Percentiles rank a stretch among this genome's conserved stretches.
Conservation (phyloP, 208 protist genomes). For the Trichomonas vaginalis region DNA sequence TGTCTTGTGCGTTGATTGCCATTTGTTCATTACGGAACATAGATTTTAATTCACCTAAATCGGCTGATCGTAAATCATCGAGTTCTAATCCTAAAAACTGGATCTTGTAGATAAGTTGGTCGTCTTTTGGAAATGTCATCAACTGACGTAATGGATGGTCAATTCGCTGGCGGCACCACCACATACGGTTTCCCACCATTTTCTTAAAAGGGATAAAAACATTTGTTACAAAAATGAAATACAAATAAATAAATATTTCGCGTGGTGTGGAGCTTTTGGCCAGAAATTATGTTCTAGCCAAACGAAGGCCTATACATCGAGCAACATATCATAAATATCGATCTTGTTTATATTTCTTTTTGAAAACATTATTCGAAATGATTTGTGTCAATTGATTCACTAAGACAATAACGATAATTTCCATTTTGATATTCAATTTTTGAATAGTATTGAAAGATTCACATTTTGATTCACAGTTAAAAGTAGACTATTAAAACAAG, state of each 20-base stretch:
- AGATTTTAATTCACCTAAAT: neutral
- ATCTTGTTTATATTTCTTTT: neutral
- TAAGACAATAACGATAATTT: too few species aligned
- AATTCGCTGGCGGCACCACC: neutral
- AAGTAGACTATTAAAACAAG: too few species aligned
- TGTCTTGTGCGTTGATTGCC: neutral
- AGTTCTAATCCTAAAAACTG: neutral
- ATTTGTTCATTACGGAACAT: neutral
- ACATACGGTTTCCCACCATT: neutral
- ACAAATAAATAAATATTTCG: constrained; percentile 78
- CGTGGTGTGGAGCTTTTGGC: constrained; percentile 50
- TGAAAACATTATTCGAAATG: neutral
- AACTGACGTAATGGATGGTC: neutral
- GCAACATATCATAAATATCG: neutral
- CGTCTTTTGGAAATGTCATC: neutral
- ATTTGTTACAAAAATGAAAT: constrained; percentile 48
- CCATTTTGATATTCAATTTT: too few species aligned
- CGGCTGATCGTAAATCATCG: neutral
- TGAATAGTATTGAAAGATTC: too few species aligned
- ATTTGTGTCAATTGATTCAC: too few species aligned
- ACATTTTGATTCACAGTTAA: too few species aligned
- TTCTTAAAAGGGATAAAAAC: neutral
- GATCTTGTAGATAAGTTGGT: neutral
- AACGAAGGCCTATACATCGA: constrained; percentile 58
- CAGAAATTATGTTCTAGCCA: constrained; percentile 75